Evolutionary conservation across 2,329 filamentous ascomycete species (phyloP), one percentile per base, ranked within the genome.

Genomic region (Aspergillus eucalypticola): DNA sequence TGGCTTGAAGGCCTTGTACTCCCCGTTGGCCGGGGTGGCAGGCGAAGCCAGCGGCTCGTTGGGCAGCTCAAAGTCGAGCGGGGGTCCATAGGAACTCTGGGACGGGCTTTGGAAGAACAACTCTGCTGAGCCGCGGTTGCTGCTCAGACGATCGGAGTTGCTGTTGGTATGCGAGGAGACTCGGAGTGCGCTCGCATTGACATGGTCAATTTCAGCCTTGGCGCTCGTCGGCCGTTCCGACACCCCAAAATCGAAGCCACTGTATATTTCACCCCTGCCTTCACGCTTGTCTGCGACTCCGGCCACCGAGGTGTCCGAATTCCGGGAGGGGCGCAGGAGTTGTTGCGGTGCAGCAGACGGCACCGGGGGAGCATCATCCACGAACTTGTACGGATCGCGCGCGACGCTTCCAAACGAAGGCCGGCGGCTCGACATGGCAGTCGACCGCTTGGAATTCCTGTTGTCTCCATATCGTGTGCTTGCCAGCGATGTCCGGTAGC

Each of bases 401-500:
- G 71, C 65, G 27, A 73, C 58, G 56, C 73, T 76, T 38, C 68
- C 67, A 8, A 73, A 66, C 1, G 75, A 77, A 5, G 73, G 75
- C 58, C 74, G 61, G 11, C 68, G 60, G 46, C 62, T 66, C 13
- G 69, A 73, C 44, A 69, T 67, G 17, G 73, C 68, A 2, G 73
- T 74, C 8, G 75, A 76, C 23, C 68, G 63, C 60, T 72, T 56
- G 4, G 69, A 69, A 53, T 58, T 59, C 21, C 61, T 52, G 38
- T 58, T 63, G 21, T 71, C 70, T 21, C 71, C 74, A 61, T 77
- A 74, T 7, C 74, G 73, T 17, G 71, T 72, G 58, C 76, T 78
- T n/a, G 73, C 72, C 29, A 76, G 65, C 1, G 77, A 79, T 0
- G 76, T 76, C 19, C 75, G 70, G 57, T 76, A 78, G 59, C 76